These are phyloP conservation scores for Clavariopsis aquatica DNA, from an alignment of 495 filamentous ascomycete genomes.

Conservation along the genomic window DNA sequence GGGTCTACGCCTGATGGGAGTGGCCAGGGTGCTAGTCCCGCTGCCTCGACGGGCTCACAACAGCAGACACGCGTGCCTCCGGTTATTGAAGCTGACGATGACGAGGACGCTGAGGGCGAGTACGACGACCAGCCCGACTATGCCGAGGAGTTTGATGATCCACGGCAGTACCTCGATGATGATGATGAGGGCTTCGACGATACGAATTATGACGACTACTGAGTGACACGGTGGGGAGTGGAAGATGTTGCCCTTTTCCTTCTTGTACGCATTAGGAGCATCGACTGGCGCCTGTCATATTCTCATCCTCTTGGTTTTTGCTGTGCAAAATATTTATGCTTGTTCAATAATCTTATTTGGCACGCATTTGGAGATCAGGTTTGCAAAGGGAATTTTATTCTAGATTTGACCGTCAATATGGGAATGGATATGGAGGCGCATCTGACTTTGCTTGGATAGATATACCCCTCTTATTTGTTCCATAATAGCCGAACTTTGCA, in stretches of 20 bases:
- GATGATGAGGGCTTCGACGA: slow-evolving; percentile 20
- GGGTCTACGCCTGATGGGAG: background rate
- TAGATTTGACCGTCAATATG: background rate
- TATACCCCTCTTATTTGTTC: too few species aligned
- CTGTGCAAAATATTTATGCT: too few species aligned
- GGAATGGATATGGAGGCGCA: background rate
- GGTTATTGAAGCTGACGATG: slow-evolving; percentile 11
- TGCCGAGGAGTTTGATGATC: slow-evolving; percentile 11
- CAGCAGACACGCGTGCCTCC: background rate
- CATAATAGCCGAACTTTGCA: too few species aligned
- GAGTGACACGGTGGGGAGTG: too few species aligned
- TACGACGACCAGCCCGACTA: slow-evolving; percentile 3
- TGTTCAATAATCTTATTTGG: too few species aligned
- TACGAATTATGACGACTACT: slow-evolving; percentile 1
- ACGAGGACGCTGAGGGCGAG: slow-evolving; percentile 16
- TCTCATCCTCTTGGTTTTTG: too few species aligned
- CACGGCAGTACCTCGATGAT: background rate
- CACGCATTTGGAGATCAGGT: too few species aligned
- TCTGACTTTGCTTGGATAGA: background rate
- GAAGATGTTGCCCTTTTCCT: background rate
- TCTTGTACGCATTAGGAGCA: too few species aligned
- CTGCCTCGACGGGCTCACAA: background rate
- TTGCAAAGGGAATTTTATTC: too few species aligned
- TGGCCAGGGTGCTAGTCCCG: slow-evolving; percentile 2
- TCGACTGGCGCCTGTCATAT: too few species aligned